Evolutionary conservation across 192 early-diverging fungal species (phyloP).

Genomic region (Coemansia sp.): DNA sequence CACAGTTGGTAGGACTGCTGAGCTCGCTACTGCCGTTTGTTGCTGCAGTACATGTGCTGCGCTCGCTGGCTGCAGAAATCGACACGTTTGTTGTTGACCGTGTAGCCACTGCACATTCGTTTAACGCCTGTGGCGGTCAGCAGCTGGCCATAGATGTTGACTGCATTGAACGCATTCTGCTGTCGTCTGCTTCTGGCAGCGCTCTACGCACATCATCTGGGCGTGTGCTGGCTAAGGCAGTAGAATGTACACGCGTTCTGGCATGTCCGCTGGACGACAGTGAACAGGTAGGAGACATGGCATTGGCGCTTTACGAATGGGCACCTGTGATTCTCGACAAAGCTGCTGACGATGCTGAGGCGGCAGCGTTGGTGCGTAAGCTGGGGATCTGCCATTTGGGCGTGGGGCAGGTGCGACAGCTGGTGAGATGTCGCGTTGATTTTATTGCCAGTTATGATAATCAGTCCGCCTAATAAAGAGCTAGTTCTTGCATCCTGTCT

Average conservation of each 20-base stretch:
- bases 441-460: conserved; percentile 8
- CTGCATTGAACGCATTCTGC: conserved; percentile 20
- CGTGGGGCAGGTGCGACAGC: conserved; percentile 26
- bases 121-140: conserved; percentile 23
- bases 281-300: conserved; percentile 8
- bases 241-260: conserved; percentile 26
- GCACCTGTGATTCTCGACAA: conserved; percentile 16
- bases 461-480: no score
- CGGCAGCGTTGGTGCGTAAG: conserved; percentile 26
- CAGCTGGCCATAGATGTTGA: conserved; percentile 36
- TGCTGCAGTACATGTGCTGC: conserved; percentile 22
- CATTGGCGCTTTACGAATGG: conserved; percentile 37
- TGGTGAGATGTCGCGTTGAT: conserved; percentile 29
- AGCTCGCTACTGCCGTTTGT: conserved; percentile 19
- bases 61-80: conserved; percentile 28
- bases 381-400: conserved; percentile 30
- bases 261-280: conserved; percentile 18
- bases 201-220: conserved; percentile 1
- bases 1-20: conserved; percentile 15
- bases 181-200: conserved; percentile 5
- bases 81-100: conserved; percentile 37
- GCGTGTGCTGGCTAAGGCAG: conserved; percentile 13
- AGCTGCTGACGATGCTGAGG: conserved; percentile 20
- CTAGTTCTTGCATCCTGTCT: no score
- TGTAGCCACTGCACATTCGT: conserved; percentile 37